phyloP scores from a whole-genome alignment of 148 eudicot species.

The Fagopyrum tataricum region DNA sequence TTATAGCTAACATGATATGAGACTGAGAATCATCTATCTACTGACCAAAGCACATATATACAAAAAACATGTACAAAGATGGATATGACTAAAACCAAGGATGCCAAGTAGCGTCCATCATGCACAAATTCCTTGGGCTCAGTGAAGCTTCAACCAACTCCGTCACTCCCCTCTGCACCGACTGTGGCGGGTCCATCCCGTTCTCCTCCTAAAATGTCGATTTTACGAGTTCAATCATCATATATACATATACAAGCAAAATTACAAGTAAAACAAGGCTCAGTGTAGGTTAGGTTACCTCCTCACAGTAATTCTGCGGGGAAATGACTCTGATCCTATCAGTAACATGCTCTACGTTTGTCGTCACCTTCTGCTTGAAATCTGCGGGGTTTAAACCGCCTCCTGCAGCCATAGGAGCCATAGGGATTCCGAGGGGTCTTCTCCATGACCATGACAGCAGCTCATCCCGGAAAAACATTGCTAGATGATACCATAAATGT shows the following conservation, averaged over 20 bases:
- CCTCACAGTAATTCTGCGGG: slow-evolving; percentile 77
- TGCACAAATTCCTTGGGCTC: slow-evolving; percentile 82
- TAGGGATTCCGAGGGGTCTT: slow-evolving; percentile 84
- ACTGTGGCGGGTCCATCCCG: slow-evolving; percentile 75
- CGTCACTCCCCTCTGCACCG: slow-evolving; percentile 87
- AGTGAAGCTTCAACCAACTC: slow-evolving; percentile 94
- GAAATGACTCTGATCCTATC: slow-evolving; percentile 62
- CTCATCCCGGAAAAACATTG: slow-evolving; percentile 99
- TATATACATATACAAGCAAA: not conserved
- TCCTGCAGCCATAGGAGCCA: slow-evolving; percentile 68
- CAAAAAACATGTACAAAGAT: too few relatives aligned
- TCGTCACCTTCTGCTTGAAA: slow-evolving; percentile 74
- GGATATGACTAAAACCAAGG: slow-evolving; percentile 63
- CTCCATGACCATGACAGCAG: slow-evolving; percentile 98
- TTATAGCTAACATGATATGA: too few relatives aligned
- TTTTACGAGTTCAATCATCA: not conserved
- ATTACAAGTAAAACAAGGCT: too few relatives aligned
- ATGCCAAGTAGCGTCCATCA: slow-evolving; percentile 99
- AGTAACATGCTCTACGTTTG: slow-evolving; percentile 75
- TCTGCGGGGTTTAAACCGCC: slow-evolving; percentile 69
- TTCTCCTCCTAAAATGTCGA: slow-evolving; percentile 65
- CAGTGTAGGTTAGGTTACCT: slow-evolving; percentile 48
- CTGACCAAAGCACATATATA: too few relatives aligned
- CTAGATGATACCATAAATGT: slow-evolving; percentile 93
- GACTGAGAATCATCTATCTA: too few relatives aligned